phyloP scores from a whole-genome alignment of 805 yeast genomes.

The Starmerella geochares region DNA sequence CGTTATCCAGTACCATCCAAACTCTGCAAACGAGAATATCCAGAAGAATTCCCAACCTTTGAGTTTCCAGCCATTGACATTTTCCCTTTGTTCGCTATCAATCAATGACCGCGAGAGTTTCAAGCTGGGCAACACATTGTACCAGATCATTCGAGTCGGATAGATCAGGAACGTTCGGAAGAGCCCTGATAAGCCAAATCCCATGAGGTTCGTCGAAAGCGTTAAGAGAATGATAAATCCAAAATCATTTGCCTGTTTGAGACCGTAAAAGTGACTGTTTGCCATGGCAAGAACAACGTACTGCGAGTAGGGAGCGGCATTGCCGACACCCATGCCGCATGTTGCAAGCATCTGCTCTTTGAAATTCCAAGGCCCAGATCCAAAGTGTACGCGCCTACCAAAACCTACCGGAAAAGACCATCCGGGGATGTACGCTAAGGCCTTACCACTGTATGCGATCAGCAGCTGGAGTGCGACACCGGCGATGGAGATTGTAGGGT shows the following conservation, averaged over 20 bases:
- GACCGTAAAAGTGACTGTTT: constrained; percentile 9
- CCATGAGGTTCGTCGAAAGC: constrained; percentile 50
- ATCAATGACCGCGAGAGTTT: constrained; percentile 42
- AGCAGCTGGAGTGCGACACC: constrained; percentile 49
- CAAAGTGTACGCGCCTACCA: constrained; percentile 28
- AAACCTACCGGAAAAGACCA: constrained; percentile 18
- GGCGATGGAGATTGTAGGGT: constrained; percentile 44
- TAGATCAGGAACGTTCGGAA: constrained; percentile 50
- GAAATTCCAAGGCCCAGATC: constrained; percentile 44
- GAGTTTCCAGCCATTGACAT: constrained; percentile 50
- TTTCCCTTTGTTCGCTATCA: constrained; percentile 10
- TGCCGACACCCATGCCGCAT: constrained; percentile 26
- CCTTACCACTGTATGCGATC: constrained; percentile 49
- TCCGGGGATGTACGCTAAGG: constrained; percentile 29
- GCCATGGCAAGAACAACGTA: constrained; percentile 14
- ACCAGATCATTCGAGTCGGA: constrained; percentile 47
- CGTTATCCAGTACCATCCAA: constrained; percentile 58
- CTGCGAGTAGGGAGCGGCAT: constrained; percentile 19
- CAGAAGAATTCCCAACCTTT: constrained; percentile 44
- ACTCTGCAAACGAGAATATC: constrained; percentile 36
- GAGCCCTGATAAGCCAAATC: constrained; percentile 58
- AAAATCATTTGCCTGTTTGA: constrained; percentile 28
- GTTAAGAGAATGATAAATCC: constrained; percentile 48
- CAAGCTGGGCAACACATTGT: constrained; percentile 39
- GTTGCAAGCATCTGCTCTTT: constrained; percentile 24